Evolutionary conservation across 441 rosid genomes (phyloP).

Genomic region (Breynia disticha): DNA sequence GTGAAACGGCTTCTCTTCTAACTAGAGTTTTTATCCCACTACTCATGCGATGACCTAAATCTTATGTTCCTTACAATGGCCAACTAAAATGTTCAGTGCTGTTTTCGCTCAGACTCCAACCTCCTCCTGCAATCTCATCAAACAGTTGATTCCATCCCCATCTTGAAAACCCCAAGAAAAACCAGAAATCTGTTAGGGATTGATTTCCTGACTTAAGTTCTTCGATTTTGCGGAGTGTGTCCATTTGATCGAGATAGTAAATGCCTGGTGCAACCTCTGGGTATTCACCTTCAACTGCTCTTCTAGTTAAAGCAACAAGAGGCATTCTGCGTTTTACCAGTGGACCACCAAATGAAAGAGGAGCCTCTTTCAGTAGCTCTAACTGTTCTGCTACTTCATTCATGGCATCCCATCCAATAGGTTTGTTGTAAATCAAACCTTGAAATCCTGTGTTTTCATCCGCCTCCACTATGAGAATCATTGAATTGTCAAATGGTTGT

Average conservation of each 20-base stretch:
- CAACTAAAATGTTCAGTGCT: slow-evolving; percentile 29
- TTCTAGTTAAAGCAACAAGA: slow-evolving; percentile 53
- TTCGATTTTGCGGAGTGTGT: slow-evolving; percentile 38
- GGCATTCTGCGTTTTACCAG: slow-evolving; percentile 48
- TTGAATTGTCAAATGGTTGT: slow-evolving; percentile 62
- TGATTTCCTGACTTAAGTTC: slow-evolving; percentile 40
- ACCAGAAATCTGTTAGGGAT: slow-evolving; percentile 55
- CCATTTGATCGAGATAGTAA: slow-evolving; percentile 63
- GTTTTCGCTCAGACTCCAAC: slow-evolving; percentile 48
- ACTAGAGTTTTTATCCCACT: too few species aligned
- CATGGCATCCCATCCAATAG: slow-evolving; percentile 57
- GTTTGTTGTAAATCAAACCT: slow-evolving; percentile 82
- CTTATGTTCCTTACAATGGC: slow-evolving; percentile 23
- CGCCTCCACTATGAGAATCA: slow-evolving; percentile 58
- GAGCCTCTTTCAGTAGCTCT: slow-evolving; percentile 57
- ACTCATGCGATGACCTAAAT: too few species aligned
- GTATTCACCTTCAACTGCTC: slow-evolving; percentile 19
- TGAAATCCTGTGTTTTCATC: slow-evolving; percentile 44
- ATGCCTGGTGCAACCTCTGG: slow-evolving; percentile 57
- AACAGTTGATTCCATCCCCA: slow-evolving; percentile 83
- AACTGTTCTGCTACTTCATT: slow-evolving; percentile 40
- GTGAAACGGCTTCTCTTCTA: too few species aligned
- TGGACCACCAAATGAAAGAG: slow-evolving; percentile 75
- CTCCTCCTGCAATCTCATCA: slow-evolving; percentile 59
- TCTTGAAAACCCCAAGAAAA: slow-evolving; percentile 75